Evolutionary conservation across 345 rosid species (phyloP).

Genomic region (Populus deltoides): DNA sequence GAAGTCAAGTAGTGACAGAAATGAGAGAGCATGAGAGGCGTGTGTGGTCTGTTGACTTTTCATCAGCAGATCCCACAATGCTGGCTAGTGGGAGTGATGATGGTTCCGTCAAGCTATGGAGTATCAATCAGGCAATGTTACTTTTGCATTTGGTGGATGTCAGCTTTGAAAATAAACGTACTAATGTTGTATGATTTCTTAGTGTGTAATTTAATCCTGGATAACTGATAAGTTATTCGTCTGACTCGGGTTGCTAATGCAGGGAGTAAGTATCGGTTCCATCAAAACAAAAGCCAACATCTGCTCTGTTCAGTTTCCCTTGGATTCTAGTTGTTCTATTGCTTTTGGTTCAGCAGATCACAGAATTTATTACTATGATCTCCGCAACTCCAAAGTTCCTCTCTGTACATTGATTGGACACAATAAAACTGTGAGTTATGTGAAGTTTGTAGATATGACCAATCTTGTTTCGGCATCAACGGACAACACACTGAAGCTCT

Average conservation of each 20-base stretch:
- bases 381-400: conserved; percentile 75
- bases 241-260: conserved; percentile 48
- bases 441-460: conserved; percentile 73
- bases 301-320: conserved; percentile 88
- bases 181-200: conserved; percentile 46
- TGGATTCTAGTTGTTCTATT: conserved; percentile 69
- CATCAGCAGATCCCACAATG: conserved; percentile 87
- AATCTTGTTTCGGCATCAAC: conserved; percentile 88
- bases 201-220: conserved; percentile 18
- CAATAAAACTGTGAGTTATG: conserved; percentile 84
- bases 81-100: conserved; percentile 97
- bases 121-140: conserved; percentile 99
- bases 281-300: conserved; percentile 91
- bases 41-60: conserved; percentile 89
- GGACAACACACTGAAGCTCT: conserved; percentile 92
- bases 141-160: conserved; percentile 76
- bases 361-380: conserved; percentile 84
- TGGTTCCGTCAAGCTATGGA: conserved; percentile 96
- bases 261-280: conserved; percentile 82
- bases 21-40: conserved; percentile 92
- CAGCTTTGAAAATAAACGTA: conserved; percentile 81
- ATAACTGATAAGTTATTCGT: conserved; percentile 44
- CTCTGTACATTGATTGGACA: conserved; percentile 82
- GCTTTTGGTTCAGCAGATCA: conserved; percentile 99
- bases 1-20: conserved; percentile 72